Percentiles rank a stretch among this genome's conserved stretches.
Conservation (phyloP, 495 filamentous ascomycete genomes). For the Pyrenula massariospora region DNA sequence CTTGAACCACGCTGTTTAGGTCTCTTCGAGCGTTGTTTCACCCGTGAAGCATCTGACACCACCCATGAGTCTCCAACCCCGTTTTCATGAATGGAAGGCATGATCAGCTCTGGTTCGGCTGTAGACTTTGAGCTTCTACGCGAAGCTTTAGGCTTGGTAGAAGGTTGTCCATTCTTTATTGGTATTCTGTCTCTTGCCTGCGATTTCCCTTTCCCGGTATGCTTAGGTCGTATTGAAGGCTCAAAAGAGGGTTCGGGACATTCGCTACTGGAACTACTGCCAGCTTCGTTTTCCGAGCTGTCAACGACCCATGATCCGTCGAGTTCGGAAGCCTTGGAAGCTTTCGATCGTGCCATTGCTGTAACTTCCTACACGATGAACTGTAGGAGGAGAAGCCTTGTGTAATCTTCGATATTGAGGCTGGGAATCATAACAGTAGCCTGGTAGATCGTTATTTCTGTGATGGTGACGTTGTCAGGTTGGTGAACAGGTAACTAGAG, state of each 20-base stretch:
- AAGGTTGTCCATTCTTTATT: background rate
- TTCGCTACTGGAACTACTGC: background rate
- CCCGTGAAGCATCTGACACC: constrained; percentile 9
- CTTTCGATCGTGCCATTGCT: background rate
- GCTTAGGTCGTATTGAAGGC: background rate
- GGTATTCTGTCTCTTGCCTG: background rate
- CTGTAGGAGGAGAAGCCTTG: background rate
- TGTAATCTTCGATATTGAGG: background rate
- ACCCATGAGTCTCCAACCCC: constrained; percentile 18
- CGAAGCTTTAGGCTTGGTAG: background rate
- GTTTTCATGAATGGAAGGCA: constrained; percentile 28
- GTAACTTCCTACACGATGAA: background rate
- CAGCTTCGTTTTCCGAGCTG: background rate
- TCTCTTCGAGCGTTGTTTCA: constrained; percentile 6
- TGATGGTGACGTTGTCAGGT: no score
- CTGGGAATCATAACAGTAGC: background rate
- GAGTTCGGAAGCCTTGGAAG: background rate
- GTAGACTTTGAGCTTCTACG: constrained; percentile 11
- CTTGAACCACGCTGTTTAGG: constrained; percentile 1
- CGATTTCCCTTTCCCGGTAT: background rate
- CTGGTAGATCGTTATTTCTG: background rate
- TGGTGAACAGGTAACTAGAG: background rate
- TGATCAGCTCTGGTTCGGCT: constrained; percentile 32
- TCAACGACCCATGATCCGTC: background rate
- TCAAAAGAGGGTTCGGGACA: background rate